Evolutionary conservation across 2,329 filamentous ascomycete genomes (phyloP), one percentile per base, ranked within the genome.

Genomic region (Colletotrichum salicis): DNA sequence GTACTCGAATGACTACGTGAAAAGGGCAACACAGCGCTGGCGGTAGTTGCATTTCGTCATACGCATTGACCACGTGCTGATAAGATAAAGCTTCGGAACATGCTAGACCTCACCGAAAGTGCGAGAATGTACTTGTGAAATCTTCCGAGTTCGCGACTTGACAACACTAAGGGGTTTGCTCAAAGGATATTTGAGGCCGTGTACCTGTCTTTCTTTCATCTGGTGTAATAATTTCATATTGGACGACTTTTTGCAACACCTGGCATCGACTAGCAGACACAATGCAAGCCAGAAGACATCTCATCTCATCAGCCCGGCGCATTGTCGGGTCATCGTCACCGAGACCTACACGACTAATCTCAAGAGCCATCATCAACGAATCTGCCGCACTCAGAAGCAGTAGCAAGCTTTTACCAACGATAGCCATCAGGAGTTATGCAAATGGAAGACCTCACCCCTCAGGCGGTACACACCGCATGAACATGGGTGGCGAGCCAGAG

Each of bases 401-500:
- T 22, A 77, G 61, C n/a, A 77, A 74, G 41, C 68, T 85, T 19
- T 76, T 85, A 6, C 85, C 88, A 4, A 79, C 79, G 11, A 76
- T 81, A 51, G 76, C 82, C 15, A 76, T 82, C 13, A 87, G 91
- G 67, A 81, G 78, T 59, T 93, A 93, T 82, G 88, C 91, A 71
- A 91, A 91, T 85, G 92, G 93, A 77, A 87, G 92, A 71, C 94
- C 95, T 73, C 94, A 96, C 75, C 95, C 95, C 1, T 95, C 96
- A 0, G 96, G 96, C 62, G 95, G 95, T 67, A 98, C 95, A 1
- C 94, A 98, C 83, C 93, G 93, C 75, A 98, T 98, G 95, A 91
- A 98, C 79, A 83, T 98, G 80, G 90, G 94, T 67, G 90, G 86
- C 33, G 89, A 89, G 76, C 87, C 89, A 56, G 87, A 98, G 82